These are phyloP conservation scores for Passalora sequoiae DNA, from an alignment of 2,329 filamentous ascomycete species.

Conservation along the genomic window DNA sequence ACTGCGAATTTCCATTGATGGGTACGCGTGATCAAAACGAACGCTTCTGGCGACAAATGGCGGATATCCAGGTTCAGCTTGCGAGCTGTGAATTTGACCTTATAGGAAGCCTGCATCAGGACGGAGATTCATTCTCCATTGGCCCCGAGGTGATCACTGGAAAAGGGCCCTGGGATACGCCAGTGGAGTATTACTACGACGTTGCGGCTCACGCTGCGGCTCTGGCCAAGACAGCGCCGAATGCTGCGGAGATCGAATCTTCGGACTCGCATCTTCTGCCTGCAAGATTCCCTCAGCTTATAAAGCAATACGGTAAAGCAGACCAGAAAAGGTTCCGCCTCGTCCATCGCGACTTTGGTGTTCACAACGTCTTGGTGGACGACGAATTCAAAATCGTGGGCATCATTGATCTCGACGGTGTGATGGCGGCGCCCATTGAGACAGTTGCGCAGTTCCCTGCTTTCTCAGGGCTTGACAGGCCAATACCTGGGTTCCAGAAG, in stretches of 20 bases:
- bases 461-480: neutral
- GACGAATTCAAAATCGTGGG: conserved; percentile 10
- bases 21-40: conserved; percentile 2
- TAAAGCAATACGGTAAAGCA: neutral
- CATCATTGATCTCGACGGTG: conserved; percentile 9
- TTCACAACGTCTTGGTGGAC: conserved; percentile 13
- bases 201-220: neutral
- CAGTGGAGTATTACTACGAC: conserved; percentile 2
- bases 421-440: conserved; percentile 7
- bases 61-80: conserved; percentile 5
- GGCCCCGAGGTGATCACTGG: conserved; percentile 7
- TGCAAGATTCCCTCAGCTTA: neutral
- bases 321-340: conserved; percentile 1
- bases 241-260: neutral
- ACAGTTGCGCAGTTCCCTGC: conserved; percentile 5
- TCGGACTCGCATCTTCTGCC: neutral
- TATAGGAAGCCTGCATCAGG: conserved; percentile 2
- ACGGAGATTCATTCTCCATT: neutral
- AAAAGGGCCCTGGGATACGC: conserved; percentile 7
- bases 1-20: neutral
- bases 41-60: conserved; percentile 4
- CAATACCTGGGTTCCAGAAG: neutral
- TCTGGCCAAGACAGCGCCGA: neutral
- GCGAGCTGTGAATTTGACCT: conserved; percentile 1
- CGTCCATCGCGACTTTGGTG: conserved; percentile 7